Evolutionary conservation across 2,329 filamentous ascomycete genomes (phyloP).

Genomic region (Claviceps quebecensis): DNA sequence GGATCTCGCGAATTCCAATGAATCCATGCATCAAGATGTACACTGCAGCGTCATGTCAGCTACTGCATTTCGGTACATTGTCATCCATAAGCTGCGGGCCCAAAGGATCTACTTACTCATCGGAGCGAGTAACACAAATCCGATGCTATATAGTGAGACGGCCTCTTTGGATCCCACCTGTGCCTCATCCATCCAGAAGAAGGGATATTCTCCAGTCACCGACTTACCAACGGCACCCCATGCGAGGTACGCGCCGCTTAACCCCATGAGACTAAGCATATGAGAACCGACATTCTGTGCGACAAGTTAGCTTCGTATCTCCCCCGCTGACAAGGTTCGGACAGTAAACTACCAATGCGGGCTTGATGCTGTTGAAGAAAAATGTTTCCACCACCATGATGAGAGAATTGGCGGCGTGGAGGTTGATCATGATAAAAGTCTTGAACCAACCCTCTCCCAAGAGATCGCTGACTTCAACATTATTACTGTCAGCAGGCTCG

Average conservation of each 20-base stretch:
- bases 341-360: constrained; percentile 27
- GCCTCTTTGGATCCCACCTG: constrained; percentile 29
- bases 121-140: constrained; percentile 30
- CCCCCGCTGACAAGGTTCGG: neutral
- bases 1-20: constrained; percentile 31
- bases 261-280: constrained; percentile 25
- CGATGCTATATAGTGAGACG: constrained; percentile 28
- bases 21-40: constrained; percentile 36
- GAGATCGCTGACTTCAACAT: constrained; percentile 28
- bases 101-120: constrained; percentile 25
- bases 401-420: constrained; percentile 29
- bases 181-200: constrained; percentile 36
- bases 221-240: constrained; percentile 35
- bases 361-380: constrained; percentile 39
- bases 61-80: neutral
- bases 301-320: constrained; percentile 6
- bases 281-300: constrained; percentile 31
- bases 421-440: constrained; percentile 30
- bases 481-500: constrained; percentile 8
- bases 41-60: constrained; percentile 20
- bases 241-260: constrained; percentile 30
- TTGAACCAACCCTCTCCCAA: constrained; percentile 35
- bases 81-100: neutral
- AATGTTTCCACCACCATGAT: constrained; percentile 32
- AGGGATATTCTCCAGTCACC: constrained; percentile 30